Evolutionary conservation across 495 filamentous ascomycete genomes (phyloP).

Genomic region (Halenospora varia): DNA sequence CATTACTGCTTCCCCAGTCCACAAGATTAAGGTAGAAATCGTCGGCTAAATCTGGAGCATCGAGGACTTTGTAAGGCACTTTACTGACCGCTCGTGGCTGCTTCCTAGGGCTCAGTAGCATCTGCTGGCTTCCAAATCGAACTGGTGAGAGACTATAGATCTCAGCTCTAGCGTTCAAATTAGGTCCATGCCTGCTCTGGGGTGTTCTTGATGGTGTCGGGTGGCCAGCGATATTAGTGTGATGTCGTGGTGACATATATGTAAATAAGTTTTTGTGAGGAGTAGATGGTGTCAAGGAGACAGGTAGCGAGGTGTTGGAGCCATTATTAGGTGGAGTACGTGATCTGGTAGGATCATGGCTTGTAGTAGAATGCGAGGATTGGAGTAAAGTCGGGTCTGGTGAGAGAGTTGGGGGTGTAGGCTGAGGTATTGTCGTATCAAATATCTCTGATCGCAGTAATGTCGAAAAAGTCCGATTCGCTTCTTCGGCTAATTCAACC

Average conservation of each 20-base stretch:
- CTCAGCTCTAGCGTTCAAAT: conserved; percentile 82
- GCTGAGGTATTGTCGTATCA: conserved; percentile 81
- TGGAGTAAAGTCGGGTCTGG: conserved; percentile 55
- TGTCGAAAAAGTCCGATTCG: conserved; percentile 86
- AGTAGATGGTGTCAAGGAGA: conserved; percentile 81
- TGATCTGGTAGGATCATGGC: conserved; percentile 67
- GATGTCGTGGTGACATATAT: conserved; percentile 77
- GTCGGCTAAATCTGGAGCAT: conserved; percentile 92
- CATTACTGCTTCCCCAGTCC: conserved; percentile 95
- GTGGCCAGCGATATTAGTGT: conserved; percentile 60
- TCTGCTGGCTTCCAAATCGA: conserved; percentile 81
- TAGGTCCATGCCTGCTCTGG: conserved; percentile 76
- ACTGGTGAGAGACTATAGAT: conserved; percentile 93
- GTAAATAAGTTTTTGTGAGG: conserved; percentile 97
- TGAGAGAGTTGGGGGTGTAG: conserved; percentile 60
- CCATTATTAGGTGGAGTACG: conserved; percentile 74
- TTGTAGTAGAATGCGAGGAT: conserved; percentile 49
- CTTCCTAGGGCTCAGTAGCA: conserved; percentile 85
- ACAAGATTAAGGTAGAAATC: conserved; percentile 98
- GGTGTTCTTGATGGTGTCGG: conserved; percentile 87
- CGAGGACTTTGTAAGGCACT: conserved; percentile 94
- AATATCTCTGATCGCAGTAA: conserved; percentile 88
- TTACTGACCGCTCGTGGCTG: conserved; percentile 87
- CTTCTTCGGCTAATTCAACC: conserved; percentile 73
- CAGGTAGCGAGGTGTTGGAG: conserved; percentile 52